phyloP scores from a whole-genome alignment of 2,329 filamentous ascomycete species.

The Fusarium sp. region DNA sequence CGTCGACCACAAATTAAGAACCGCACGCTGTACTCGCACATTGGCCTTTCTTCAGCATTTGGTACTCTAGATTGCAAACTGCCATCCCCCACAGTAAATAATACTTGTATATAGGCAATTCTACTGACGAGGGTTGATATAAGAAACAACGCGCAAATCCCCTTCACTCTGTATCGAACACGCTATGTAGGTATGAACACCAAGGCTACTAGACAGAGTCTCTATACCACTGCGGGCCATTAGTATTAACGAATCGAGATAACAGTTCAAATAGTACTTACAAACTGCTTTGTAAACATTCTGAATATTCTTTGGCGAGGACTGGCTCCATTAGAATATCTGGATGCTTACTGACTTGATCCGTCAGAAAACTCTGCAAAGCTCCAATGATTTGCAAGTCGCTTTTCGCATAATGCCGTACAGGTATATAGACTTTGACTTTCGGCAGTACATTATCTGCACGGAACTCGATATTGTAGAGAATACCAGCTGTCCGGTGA shows the following conservation, averaged over 20 bases:
- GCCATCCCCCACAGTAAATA: too few relatives aligned
- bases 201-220: not conserved
- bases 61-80: too few relatives aligned
- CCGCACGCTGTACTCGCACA: too few relatives aligned
- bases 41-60: too few relatives aligned
- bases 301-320: not conserved
- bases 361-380: not conserved
- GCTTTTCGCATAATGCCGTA: constrained; percentile 51
- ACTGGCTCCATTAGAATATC: not conserved
- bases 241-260: rapidly evolving
- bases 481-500: constrained; percentile 54
- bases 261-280: not conserved
- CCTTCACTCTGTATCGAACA: constrained; percentile 3
- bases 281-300: constrained; percentile 5
- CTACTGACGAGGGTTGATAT: constrained; percentile 8
- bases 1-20: too few relatives aligned
- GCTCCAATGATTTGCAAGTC: constrained; percentile 18
- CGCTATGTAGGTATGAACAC: constrained; percentile 13
- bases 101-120: not conserved
- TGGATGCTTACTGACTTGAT: not conserved
- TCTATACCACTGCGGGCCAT: not conserved
- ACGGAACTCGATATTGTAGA: constrained; percentile 55
- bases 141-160: constrained; percentile 8
- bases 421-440: constrained; percentile 55
- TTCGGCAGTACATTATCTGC: constrained; percentile 36